phyloP scores from a whole-genome alignment of 2,329 filamentous ascomycete genomes.

The Ophiostoma sp. region DNA sequence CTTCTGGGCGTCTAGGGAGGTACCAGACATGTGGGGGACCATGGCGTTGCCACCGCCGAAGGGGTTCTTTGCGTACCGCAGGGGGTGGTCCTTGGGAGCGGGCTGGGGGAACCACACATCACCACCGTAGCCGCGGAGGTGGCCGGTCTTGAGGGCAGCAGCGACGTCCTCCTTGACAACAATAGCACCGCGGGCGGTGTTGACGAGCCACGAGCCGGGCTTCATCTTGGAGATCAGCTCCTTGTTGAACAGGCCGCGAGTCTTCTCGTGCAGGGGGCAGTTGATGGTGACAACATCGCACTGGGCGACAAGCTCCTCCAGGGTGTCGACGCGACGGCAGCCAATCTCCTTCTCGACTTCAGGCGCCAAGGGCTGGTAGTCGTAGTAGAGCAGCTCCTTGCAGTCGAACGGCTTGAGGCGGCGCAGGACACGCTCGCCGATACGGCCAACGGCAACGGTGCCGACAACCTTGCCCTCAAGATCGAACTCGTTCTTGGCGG shows the following conservation, averaged over 20 bases:
- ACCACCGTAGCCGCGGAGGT: slow-evolving; percentile 82
- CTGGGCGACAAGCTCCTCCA: slow-evolving; percentile 91
- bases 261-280: slow-evolving; percentile 98
- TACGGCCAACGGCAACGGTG: slow-evolving; percentile 94
- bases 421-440: slow-evolving; percentile 94
- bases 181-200: slow-evolving; percentile 97
- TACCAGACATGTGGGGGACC: slow-evolving; percentile 98
- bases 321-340: slow-evolving; percentile 76
- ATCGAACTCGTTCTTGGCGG: slow-evolving; percentile 97
- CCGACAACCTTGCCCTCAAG: slow-evolving; percentile 96
- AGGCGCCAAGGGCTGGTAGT: slow-evolving; percentile 88
- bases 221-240: slow-evolving; percentile 97
- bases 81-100: slow-evolving; percentile 84
- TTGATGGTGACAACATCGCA: slow-evolving; percentile 99
- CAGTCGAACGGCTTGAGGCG: slow-evolving; percentile 97
- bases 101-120: slow-evolving; percentile 98
- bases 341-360: slow-evolving; percentile 95
- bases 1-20: slow-evolving; percentile 95
- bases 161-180: slow-evolving; percentile 99
- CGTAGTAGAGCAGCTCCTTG: slow-evolving; percentile 99
- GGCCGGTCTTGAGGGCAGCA: slow-evolving; percentile 82
- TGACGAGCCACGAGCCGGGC: slow-evolving; percentile 93
- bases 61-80: slow-evolving; percentile 88
- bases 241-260: slow-evolving; percentile 95
- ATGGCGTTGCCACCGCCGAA: slow-evolving; percentile 97